Evolutionary conservation across 805 yeast genomes (phyloP).

Genomic region (Saturnispora diversa): DNA sequence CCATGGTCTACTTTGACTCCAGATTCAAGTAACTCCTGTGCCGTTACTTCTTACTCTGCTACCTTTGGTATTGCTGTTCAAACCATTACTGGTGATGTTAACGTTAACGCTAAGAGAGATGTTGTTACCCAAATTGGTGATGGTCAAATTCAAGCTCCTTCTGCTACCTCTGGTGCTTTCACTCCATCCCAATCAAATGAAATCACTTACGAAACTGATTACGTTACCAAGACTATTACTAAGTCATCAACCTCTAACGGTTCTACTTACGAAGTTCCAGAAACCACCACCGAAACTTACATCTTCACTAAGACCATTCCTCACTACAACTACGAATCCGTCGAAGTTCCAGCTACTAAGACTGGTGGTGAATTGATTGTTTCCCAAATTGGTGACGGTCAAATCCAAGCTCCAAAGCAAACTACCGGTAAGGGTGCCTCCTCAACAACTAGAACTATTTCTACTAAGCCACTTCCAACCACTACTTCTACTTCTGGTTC

Average conservation of each 20-base stretch:
- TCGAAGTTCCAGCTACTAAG: slow-evolving; percentile 13
- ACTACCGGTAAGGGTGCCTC: slow-evolving; percentile 24
- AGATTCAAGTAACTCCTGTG: slow-evolving; percentile 36
- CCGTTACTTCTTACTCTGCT: slow-evolving; percentile 46
- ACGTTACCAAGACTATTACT: slow-evolving; percentile 7
- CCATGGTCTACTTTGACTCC: slow-evolving; percentile 74
- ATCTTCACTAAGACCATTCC: slow-evolving; percentile 27
- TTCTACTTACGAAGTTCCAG: slow-evolving; percentile 35
- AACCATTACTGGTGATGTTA: slow-evolving; percentile 36
- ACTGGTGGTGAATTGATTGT: slow-evolving; percentile 25
- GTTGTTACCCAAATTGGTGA: slow-evolving; percentile 38
- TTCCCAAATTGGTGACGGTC: slow-evolving; percentile 34
- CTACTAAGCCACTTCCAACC: slow-evolving; percentile 31
- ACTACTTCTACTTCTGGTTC: slow-evolving; percentile 18
- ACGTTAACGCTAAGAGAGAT: slow-evolving; percentile 28
- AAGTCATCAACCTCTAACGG: slow-evolving; percentile 25
- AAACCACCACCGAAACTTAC: slow-evolving; percentile 26
- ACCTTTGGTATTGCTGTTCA: slow-evolving; percentile 66
- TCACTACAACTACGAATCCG: slow-evolving; percentile 34
- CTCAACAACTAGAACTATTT: slow-evolving; percentile 38
- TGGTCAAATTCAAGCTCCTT: slow-evolving; percentile 37
- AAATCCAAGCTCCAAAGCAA: slow-evolving; percentile 35
- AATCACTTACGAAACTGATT: slow-evolving; percentile 9
- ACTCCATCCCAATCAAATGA: slow-evolving; percentile 8
- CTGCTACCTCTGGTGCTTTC: slow-evolving; percentile 15